Conservation (phyloP, 2,329 filamentous ascomycete species). For the Fusarium armeniacum region DNA sequence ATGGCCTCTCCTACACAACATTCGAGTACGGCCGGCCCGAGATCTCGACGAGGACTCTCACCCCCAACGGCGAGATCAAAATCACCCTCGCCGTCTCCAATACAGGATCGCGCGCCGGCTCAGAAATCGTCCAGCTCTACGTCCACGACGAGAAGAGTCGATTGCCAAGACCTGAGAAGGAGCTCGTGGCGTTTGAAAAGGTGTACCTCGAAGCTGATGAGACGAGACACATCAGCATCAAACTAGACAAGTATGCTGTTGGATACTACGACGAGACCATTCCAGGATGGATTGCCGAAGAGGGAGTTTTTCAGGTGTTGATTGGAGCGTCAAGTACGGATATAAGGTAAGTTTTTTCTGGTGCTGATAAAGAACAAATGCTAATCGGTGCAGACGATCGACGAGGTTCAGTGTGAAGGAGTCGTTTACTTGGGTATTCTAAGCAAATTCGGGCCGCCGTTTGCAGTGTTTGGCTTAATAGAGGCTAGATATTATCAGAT, state of each 20-base stretch:
- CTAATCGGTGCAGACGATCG: slow-evolving; percentile 57
- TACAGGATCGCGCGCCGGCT: slow-evolving; percentile 67
- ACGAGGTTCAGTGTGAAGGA: slow-evolving; percentile 71
- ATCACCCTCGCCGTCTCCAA: slow-evolving; percentile 67
- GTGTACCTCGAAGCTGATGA: slow-evolving; percentile 70
- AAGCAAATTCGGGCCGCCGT: not conserved
- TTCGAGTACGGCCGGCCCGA: slow-evolving; percentile 74
- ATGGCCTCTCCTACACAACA: slow-evolving; percentile 79
- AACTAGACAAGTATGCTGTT: slow-evolving; percentile 65
- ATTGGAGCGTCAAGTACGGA: slow-evolving; percentile 74
- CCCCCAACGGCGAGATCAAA: slow-evolving; percentile 58
- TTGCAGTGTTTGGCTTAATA: not conserved
- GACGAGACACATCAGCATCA: slow-evolving; percentile 63
- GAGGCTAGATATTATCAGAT: not conserved
- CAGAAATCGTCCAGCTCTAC: slow-evolving; percentile 78
- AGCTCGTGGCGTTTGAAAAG: slow-evolving; percentile 78
- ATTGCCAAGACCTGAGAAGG: slow-evolving; percentile 77
- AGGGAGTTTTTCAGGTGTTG: slow-evolving; percentile 71
- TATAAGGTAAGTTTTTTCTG: slow-evolving; percentile 66
- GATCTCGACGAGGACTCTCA: slow-evolving; percentile 60
- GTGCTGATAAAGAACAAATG: rapidly evolving
- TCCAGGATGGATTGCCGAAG: slow-evolving; percentile 74
- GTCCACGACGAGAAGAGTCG: slow-evolving; percentile 73
- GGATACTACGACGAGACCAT: slow-evolving; percentile 74
- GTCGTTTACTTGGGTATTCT: slow-evolving; percentile 76